Evolutionary conservation across 2,329 filamentous ascomycete genomes (phyloP).

Genomic region (Trichophyton equinum): DNA sequence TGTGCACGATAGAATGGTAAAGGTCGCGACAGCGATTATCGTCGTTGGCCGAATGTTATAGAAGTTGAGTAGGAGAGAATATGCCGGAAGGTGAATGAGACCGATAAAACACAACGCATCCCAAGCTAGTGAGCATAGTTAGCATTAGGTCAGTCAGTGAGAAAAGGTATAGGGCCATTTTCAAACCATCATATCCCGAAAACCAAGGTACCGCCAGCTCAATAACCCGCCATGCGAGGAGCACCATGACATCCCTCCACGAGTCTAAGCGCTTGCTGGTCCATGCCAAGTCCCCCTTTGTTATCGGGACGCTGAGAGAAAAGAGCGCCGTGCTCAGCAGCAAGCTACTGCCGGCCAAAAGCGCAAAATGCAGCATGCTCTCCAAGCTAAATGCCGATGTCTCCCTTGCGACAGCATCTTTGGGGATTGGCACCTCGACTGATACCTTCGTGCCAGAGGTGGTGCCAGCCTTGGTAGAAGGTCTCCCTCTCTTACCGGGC

Average conservation of each 20-base stretch:
- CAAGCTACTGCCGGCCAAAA: slow-evolving; percentile 42
- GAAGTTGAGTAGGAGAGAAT: slow-evolving; percentile 65
- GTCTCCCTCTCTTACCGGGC: slow-evolving; percentile 11
- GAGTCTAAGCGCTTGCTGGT: slow-evolving; percentile 53
- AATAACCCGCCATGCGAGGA: slow-evolving; percentile 46
- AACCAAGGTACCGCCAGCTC: slow-evolving; percentile 64
- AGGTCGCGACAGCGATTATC: slow-evolving; percentile 47
- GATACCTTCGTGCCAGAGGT: neutral
- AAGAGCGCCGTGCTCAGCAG: slow-evolving; percentile 53
- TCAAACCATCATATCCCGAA: slow-evolving; percentile 51
- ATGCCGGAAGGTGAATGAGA: slow-evolving; percentile 61
- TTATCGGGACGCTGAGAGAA: slow-evolving; percentile 47
- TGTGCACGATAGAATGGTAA: slow-evolving; percentile 57
- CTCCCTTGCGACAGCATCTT: slow-evolving; percentile 10
- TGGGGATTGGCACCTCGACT: neutral
- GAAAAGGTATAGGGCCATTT: neutral
- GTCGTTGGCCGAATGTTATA: slow-evolving; percentile 56
- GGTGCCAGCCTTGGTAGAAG: neutral
- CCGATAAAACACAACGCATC: slow-evolving; percentile 54
- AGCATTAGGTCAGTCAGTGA: neutral
- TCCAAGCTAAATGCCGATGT: slow-evolving; percentile 20
- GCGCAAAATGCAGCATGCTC: slow-evolving; percentile 32
- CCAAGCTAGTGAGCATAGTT: slow-evolving; percentile 4
- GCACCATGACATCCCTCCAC: slow-evolving; percentile 46
- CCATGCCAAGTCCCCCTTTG: slow-evolving; percentile 51